Evolutionary conservation across 2,329 filamentous ascomycete species (phyloP).

Genomic region (Teratosphaeria nubilosa): DNA sequence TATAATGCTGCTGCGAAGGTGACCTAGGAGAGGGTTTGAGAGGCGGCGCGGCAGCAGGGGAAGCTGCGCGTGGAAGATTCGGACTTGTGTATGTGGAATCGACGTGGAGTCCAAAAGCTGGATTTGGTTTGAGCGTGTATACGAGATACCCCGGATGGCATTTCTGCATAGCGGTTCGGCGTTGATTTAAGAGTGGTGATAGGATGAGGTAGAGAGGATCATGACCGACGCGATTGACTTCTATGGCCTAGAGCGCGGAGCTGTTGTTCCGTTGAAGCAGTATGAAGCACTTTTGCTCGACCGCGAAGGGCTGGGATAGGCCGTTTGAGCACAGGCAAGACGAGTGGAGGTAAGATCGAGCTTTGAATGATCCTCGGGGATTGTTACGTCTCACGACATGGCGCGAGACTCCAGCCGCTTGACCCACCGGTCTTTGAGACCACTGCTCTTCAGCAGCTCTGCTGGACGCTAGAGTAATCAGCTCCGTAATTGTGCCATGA

Average conservation of each 20-base stretch:
- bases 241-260: background rate
- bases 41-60: no score
- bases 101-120: background rate
- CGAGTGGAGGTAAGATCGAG: no score
- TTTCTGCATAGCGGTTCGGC: background rate
- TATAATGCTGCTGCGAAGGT: conserved; percentile 8
- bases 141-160: background rate
- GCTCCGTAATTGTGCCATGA: no score
- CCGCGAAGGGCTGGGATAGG: no score
- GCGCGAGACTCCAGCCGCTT: no score
- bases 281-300: background rate
- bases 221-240: background rate
- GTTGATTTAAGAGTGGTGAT: background rate
- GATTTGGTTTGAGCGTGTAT: background rate
- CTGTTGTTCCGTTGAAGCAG: background rate
- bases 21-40: background rate
- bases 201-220: background rate
- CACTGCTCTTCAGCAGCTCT: no score
- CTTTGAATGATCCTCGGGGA: no score
- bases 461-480: no score
- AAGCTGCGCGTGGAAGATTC: background rate
- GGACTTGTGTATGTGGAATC: background rate
- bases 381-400: no score
- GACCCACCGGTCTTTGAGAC: no score
- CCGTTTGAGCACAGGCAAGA: no score